phyloP scores from a whole-genome alignment of 805 yeast species.

The Zygoascus ofunaensis region DNA sequence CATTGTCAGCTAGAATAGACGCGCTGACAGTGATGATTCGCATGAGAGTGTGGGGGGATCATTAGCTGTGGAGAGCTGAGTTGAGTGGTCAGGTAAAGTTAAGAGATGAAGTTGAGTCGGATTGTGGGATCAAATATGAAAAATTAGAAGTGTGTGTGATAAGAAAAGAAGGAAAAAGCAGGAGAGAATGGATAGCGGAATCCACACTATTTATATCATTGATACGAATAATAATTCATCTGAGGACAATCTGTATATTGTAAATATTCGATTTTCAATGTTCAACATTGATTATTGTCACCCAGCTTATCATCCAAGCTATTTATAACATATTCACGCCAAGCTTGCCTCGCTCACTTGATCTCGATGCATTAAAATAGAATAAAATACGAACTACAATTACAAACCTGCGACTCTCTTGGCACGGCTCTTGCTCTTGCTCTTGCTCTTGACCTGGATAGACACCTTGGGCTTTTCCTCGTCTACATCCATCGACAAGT shows the following conservation, averaged over 20 bases:
- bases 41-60: background rate
- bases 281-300: too few species aligned
- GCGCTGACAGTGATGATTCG: background rate
- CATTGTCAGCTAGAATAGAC: background rate
- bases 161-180: too few species aligned
- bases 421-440: slow-evolving; percentile 36
- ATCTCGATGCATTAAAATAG: too few species aligned
- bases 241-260: too few species aligned
- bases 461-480: slow-evolving; percentile 38
- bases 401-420: background rate
- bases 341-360: too few species aligned
- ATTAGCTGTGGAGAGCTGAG: background rate
- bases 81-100: background rate
- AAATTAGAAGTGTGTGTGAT: too few species aligned
- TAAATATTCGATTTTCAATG: too few species aligned
- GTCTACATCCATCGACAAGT: slow-evolving; percentile 26
- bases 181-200: too few species aligned
- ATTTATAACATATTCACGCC: too few species aligned
- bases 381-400: background rate
- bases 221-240: too few species aligned
- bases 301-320: too few species aligned
- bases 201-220: too few species aligned
- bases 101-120: background rate
- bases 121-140: background rate
- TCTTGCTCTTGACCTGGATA: slow-evolving; percentile 57